Percentiles rank a stretch among this genome's conserved stretches.
Evolutionary conservation across 2,329 filamentous ascomycete genomes (phyloP).

Genomic region (Trichoderma breve): DNA sequence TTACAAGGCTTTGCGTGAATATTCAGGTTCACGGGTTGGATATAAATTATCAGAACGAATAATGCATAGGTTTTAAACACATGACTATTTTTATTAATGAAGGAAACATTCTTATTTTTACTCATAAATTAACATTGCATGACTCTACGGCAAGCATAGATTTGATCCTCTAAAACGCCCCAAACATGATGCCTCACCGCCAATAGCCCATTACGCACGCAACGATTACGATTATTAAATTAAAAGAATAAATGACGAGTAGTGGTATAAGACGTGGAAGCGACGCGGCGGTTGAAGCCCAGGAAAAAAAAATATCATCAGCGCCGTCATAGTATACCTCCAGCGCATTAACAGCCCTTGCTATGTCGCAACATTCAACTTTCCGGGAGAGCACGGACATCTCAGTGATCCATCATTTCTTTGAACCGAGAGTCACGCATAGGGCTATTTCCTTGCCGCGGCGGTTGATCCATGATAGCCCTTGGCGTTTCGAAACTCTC

Average conservation of each 20-base stretch:
- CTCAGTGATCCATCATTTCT: constrained; percentile 49
- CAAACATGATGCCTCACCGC: not conserved
- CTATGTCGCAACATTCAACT: not conserved
- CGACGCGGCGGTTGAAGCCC: not conserved
- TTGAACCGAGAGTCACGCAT: constrained; percentile 57
- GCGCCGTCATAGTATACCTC: not conserved
- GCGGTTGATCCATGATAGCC: constrained; percentile 34
- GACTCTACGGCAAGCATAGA: not conserved
- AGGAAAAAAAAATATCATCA: not conserved
- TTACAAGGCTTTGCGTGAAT: not conserved
- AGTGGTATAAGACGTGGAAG: not conserved
- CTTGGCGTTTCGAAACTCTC: constrained; percentile 39
- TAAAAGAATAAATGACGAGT: not conserved
- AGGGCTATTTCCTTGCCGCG: constrained; percentile 49
- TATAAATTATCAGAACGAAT: not conserved
- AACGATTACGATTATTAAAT: not conserved
- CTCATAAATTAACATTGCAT: not conserved
- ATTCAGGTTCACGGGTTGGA: not conserved
- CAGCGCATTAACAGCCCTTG: not conserved
- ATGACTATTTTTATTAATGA: not conserved
- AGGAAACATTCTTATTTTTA: not conserved
- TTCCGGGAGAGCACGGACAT: not conserved
- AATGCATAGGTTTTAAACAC: not conserved
- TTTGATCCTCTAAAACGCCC: not conserved
- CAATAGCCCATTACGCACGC: not conserved